These are phyloP conservation scores for Aspergillus incahuasiensis DNA, from an alignment of 495 filamentous ascomycete species.

Conservation along the genomic window DNA sequence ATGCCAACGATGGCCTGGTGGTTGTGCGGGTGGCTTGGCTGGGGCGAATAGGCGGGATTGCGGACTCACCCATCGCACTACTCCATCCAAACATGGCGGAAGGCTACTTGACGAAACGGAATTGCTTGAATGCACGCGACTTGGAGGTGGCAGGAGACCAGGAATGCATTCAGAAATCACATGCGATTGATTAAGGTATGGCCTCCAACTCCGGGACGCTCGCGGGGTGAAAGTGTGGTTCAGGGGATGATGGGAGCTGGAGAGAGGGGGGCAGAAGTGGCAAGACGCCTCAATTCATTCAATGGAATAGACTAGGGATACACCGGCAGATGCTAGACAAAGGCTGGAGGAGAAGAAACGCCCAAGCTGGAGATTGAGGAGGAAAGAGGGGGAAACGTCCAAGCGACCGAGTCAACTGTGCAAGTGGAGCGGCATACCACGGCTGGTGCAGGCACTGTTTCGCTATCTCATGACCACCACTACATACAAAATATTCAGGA, in stretches of 20 bases:
- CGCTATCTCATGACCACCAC: background rate
- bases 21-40: background rate
- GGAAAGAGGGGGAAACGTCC: background rate
- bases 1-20: background rate
- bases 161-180: background rate
- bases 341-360: background rate
- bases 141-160: background rate
- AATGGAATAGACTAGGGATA: background rate
- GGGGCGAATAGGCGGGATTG: background rate
- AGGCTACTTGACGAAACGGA: slow-evolving; percentile 4
- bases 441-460: background rate
- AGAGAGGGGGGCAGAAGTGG: background rate
- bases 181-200: background rate
- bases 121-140: slow-evolving; percentile 2
- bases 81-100: slow-evolving; percentile 38
- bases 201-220: background rate
- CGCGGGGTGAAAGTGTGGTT: background rate
- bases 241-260: background rate
- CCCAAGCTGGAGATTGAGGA: background rate
- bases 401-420: background rate
- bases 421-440: slow-evolving; percentile 1
- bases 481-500: background rate
- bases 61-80: slow-evolving; percentile 31
- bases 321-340: background rate
- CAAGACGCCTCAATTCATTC: background rate